Evolutionary conservation across 352 stramenopile species (phyloP), one percentile per base, ranked within the genome.

Genomic region (Phytophthora idaei): DNA sequence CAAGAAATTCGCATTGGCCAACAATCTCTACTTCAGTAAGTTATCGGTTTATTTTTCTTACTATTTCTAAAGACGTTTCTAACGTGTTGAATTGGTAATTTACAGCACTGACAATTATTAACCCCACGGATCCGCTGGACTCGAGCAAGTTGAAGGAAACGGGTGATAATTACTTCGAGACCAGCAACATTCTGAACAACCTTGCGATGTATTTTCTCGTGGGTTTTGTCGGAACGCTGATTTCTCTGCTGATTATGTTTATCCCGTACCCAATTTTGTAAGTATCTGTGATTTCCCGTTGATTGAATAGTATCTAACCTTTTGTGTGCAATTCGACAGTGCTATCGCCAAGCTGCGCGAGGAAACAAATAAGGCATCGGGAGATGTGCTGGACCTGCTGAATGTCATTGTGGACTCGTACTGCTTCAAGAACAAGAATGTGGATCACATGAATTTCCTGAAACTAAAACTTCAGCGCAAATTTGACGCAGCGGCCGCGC

Each of bases 381-480:
- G 78, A 0, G 84, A 90, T 49, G 80, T 94, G 21, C 41, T 90
- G 6, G 86, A 92, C 37, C 61, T 94, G 29, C 76, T 92, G 9
- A 92, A 94, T 56, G 74, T 94, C 60, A 90, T 94, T 56, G 74
- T 94, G 4, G 86, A 94, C 61, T 89, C 84, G 41, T 94, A 94
- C 74, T 94, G 86, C 61, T 94, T 94, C 73, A 90, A 92, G 71
- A 92, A 90, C 76, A 94, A 93, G 71, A 91, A 92, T 55, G 71
- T 91, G 28, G 83, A 93, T 28, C 73, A 92, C 71, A 90, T 94
- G 83, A 87, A 94, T 48, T 90, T 94, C 42, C 56, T 94, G 10
- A 83, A 78, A 17, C 61, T 92, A 15, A 92, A 91, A 55, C 71
- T 94, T 29, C 61, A 81, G 10, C 83, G 80, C 46, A 93, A 94